Conservation (phyloP, 2,329 filamentous ascomycete genomes). For the Alternaria angustiovoidea region DNA sequence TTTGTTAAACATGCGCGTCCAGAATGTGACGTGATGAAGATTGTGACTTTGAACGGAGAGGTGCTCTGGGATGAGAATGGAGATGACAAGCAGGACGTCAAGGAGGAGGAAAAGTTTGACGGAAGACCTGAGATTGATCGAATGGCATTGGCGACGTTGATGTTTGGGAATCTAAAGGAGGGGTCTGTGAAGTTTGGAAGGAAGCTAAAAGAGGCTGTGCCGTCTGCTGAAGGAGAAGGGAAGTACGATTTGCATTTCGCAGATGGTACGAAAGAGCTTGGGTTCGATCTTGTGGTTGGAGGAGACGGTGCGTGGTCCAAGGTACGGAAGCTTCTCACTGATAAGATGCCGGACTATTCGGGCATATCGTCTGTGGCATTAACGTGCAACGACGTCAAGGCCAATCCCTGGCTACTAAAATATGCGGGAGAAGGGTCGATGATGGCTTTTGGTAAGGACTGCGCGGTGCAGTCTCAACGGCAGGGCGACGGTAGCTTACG, state of each 20-base stretch:
- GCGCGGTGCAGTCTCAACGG: slow-evolving; percentile 53
- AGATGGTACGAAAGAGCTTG: slow-evolving; percentile 37
- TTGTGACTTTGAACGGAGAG: slow-evolving; percentile 53
- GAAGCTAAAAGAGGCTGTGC: slow-evolving; percentile 50
- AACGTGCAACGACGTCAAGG: slow-evolving; percentile 54
- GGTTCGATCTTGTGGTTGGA: slow-evolving; percentile 58
- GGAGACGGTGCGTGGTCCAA: slow-evolving; percentile 59
- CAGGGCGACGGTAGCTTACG: slow-evolving; percentile 61
- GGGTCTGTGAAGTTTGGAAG: slow-evolving; percentile 45
- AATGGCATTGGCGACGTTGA: slow-evolving; percentile 37
- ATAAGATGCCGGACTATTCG: slow-evolving; percentile 56
- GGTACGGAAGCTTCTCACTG: slow-evolving; percentile 36
- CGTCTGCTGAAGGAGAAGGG: background rate
- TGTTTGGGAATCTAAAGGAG: slow-evolving; percentile 56
- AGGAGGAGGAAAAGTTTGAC: slow-evolving; percentile 37
- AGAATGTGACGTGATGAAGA: slow-evolving; percentile 60
- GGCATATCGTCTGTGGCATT: slow-evolving; percentile 58
- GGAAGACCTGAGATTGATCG: slow-evolving; percentile 62
- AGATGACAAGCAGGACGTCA: slow-evolving; percentile 50
- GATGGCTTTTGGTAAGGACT: slow-evolving; percentile 50
- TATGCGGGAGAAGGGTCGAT: slow-evolving; percentile 55
- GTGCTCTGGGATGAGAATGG: slow-evolving; percentile 41
- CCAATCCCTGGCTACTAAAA: slow-evolving; percentile 53
- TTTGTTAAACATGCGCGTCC: slow-evolving; percentile 62
- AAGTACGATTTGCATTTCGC: slow-evolving; percentile 45